These are phyloP conservation scores for Rhazya stricta DNA, from an alignment of 257 asterid genomes.

Conservation along the genomic window DNA sequence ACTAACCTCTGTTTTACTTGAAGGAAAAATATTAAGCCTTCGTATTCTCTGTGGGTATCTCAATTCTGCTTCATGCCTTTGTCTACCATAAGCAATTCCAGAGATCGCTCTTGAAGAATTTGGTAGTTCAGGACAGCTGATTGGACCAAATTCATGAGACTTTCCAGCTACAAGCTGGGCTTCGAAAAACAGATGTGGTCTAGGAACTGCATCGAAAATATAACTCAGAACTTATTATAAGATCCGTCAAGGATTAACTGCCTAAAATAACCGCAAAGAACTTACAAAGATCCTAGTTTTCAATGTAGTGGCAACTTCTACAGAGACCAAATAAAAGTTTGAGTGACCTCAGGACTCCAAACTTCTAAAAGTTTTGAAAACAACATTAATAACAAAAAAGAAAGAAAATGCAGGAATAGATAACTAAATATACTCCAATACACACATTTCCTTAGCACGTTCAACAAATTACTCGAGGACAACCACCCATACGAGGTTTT, in stretches of 20 bases:
- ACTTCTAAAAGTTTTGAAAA: not conserved
- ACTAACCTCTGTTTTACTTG: conserved; percentile 85
- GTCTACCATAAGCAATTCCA: conserved; percentile 61
- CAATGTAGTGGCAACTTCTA: not conserved
- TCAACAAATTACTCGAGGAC: not conserved
- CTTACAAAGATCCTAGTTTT: not conserved
- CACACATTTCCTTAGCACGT: not conserved
- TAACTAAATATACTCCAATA: not conserved
- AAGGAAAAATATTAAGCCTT: conserved; percentile 88
- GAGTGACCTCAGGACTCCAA: not conserved
- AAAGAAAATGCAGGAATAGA: not conserved
- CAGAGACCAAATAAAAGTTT: not conserved
- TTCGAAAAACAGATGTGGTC: conserved; percentile 92
- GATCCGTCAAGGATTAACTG: not conserved
- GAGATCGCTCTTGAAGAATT: conserved; percentile 50
- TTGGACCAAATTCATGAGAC: conserved; percentile 82
- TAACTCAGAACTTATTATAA: conserved; percentile 10
- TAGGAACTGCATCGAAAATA: conserved; percentile 64
- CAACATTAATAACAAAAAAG: not conserved
- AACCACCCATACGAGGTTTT: not conserved
- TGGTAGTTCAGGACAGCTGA: conserved; percentile 85
- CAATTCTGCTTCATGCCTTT: conserved; percentile 85
- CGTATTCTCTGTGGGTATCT: conserved; percentile 87
- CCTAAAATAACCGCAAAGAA: not conserved
- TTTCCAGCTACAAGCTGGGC: conserved; percentile 92